A percentile compares a stretch with the other conserved stretches of the same genome.
Evolutionary conservation across 2,329 filamentous ascomycete species (phyloP).

Genomic region (Aspergillus novoparasiticus): DNA sequence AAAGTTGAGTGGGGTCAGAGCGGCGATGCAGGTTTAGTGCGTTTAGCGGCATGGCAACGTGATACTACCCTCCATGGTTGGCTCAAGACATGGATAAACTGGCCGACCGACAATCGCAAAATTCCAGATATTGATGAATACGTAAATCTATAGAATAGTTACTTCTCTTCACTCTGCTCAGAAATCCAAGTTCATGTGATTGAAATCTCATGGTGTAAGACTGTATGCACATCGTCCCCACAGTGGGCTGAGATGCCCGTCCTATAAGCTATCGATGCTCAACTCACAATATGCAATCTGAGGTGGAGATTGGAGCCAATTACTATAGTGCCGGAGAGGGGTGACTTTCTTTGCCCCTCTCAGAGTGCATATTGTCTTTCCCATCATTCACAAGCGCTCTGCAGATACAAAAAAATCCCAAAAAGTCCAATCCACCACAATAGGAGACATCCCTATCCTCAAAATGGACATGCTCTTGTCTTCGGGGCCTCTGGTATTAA

Average conservation of each 20-base stretch:
- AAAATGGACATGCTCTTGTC: conserved; percentile 1
- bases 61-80: neutral
- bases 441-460: neutral
- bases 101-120: neutral
- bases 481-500: conserved; percentile 11
- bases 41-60: neutral
- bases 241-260: neutral
- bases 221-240: neutral
- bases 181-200: neutral
- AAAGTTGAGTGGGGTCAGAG: neutral
- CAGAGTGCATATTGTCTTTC: neutral
- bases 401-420: neutral
- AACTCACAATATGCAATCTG: neutral
- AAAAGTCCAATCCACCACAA: neutral
- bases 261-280: neutral
- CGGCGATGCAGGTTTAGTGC: neutral
- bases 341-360: neutral
- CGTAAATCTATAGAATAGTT: neutral
- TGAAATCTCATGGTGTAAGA: neutral
- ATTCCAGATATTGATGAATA: no score
- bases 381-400: neutral
- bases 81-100: neutral
- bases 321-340: neutral
- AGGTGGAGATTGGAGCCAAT: neutral
- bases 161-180: neutral